phyloP scores from a whole-genome alignment of 257 asterid genomes.

The Lavandula angustifolia region DNA sequence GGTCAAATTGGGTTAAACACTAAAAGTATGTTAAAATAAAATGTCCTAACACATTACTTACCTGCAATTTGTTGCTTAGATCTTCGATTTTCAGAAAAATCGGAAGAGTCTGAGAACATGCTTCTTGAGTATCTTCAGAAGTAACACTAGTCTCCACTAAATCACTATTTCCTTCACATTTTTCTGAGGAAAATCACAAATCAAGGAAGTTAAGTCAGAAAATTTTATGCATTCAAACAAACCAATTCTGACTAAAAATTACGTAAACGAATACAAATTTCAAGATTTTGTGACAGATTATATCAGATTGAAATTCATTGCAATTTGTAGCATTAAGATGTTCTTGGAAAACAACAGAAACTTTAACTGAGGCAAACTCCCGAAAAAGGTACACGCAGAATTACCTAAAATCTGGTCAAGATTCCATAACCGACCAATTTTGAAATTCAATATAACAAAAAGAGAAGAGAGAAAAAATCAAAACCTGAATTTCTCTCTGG shows the following conservation, averaged over 20 bases:
- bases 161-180: constrained; percentile 40
- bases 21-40: not conserved
- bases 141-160: constrained; percentile 39
- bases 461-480: not conserved
- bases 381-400: not conserved
- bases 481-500: constrained; percentile 31
- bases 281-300: not conserved
- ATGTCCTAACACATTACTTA: constrained; percentile 22
- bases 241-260: not conserved
- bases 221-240: not conserved
- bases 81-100: constrained; percentile 57
- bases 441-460: not conserved
- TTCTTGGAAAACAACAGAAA: not conserved
- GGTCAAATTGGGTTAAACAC: constrained; percentile 3
- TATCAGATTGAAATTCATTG: not conserved
- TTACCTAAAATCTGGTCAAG: not conserved
- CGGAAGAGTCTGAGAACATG: constrained; percentile 53
- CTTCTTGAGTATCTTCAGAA: constrained; percentile 45
- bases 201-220: constrained; percentile 25
- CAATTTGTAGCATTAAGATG: not conserved
- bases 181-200: constrained; percentile 40
- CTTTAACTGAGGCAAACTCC: not conserved
- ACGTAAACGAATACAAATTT: not conserved
- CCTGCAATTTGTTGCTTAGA: constrained; percentile 62
- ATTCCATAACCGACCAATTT: constrained; percentile 1